Percentiles rank a stretch among this genome's conserved stretches.
These are phyloP conservation scores for Leccinellum rugosiceps DNA, from an alignment of 768 basidiomycete species.

Conservation along the genomic window DNA sequence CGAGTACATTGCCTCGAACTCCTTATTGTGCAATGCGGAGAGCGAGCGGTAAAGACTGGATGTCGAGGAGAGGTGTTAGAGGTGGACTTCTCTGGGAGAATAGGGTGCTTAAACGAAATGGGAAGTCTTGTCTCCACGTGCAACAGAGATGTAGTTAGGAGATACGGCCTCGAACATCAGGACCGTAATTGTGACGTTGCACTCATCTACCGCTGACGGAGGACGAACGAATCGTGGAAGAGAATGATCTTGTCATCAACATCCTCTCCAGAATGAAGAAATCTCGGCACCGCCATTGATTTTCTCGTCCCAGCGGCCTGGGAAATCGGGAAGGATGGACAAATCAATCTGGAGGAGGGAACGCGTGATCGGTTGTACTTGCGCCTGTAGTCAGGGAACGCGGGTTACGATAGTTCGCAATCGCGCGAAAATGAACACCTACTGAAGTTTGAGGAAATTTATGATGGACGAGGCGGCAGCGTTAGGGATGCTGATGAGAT, in stretches of 20 bases:
- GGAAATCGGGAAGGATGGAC: constrained; percentile 94
- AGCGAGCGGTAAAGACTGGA: constrained; percentile 88
- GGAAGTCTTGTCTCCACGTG: constrained; percentile 94
- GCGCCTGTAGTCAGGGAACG: constrained; percentile 71
- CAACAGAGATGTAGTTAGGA: constrained; percentile 94
- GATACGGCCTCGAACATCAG: constrained; percentile 97
- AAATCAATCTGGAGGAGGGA: constrained; percentile 90
- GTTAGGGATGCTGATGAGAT: constrained; percentile 90
- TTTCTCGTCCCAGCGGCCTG: constrained; percentile 96
- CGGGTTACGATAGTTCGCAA: neutral
- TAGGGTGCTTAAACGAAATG: constrained; percentile 96
- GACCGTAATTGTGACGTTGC: constrained; percentile 90
- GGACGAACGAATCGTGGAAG: constrained; percentile 90
- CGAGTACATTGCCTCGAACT: constrained; percentile 85
- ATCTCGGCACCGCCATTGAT: constrained; percentile 85
- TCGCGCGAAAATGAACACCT: constrained; percentile 23
- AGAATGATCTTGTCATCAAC: constrained; percentile 96
- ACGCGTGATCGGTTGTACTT: constrained; percentile 95
- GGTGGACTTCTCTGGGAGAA: constrained; percentile 94
- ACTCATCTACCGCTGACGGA: constrained; percentile 90
- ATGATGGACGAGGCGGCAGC: constrained; percentile 91
- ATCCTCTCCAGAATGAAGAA: constrained; percentile 93
- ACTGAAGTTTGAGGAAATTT: constrained; percentile 95
- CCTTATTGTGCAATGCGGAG: constrained; percentile 88
- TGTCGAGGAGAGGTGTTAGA: constrained; percentile 88